A percentile compares a stretch with the other conserved stretches of the same genome.
These are phyloP conservation scores for Bolboschoenus planiculmis DNA, from an alignment of 176 grass and related monocot species.

Conservation along the genomic window DNA sequence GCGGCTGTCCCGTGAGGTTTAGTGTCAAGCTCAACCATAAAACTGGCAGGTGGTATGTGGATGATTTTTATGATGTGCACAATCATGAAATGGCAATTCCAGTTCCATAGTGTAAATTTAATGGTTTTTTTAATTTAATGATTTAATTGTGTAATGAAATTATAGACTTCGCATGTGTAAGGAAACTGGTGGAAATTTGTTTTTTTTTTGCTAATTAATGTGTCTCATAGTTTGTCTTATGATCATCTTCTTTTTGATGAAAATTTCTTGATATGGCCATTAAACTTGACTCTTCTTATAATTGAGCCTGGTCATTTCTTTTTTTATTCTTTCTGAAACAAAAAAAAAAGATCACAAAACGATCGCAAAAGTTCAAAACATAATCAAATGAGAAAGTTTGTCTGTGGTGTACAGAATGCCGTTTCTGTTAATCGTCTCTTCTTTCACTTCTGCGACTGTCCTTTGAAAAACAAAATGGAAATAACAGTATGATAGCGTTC, in stretches of 20 bases:
- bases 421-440: neutral
- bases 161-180: neutral
- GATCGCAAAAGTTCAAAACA: neutral
- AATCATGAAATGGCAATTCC: conserved; percentile 1
- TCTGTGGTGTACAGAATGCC: neutral
- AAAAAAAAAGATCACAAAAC: neutral
- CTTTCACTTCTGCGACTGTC: neutral
- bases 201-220: neutral
- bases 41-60: conserved; percentile 4
- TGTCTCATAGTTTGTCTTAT: neutral
- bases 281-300: too few relatives aligned
- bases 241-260: too few relatives aligned
- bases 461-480: neutral
- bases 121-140: neutral
- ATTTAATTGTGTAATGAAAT: neutral
- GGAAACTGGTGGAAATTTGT: neutral
- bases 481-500: too few relatives aligned
- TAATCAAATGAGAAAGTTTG: neutral
- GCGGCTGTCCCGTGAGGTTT: neutral
- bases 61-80: neutral
- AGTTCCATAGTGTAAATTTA: neutral
- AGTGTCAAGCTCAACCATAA: neutral
- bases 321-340: neutral
- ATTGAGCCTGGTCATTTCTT: neutral
- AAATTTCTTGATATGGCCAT: neutral